Percentiles rank a stretch among this genome's conserved stretches.
Conservation (phyloP, 305 asterid species). For the Coffea humblotiana region DNA sequence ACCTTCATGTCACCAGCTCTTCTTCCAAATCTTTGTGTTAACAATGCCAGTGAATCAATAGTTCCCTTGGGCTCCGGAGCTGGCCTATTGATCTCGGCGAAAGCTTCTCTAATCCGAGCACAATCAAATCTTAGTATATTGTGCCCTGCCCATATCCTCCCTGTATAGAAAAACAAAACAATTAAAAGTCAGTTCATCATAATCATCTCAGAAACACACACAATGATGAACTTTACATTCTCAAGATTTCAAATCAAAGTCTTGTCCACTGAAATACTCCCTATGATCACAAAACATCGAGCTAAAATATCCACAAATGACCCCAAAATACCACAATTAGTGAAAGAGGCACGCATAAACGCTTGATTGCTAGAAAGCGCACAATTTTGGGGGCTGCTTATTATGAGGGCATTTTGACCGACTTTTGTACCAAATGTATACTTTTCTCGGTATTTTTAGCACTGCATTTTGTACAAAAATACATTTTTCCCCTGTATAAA, state of each 20-base stretch:
- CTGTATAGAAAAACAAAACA: slow-evolving; percentile 38
- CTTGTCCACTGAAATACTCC: not conserved
- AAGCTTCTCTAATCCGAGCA: slow-evolving; percentile 75
- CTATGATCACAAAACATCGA: not conserved
- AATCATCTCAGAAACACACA: not conserved
- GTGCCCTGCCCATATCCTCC: slow-evolving; percentile 98
- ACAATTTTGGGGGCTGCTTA: not conserved
- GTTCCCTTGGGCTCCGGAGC: slow-evolving; percentile 93
- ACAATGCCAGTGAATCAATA: slow-evolving; percentile 68
- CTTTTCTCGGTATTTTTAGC: not conserved
- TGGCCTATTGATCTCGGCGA: slow-evolving; percentile 70
- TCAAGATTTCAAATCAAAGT: not conserved
- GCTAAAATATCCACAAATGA: not conserved
- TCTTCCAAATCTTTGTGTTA: slow-evolving; percentile 80
- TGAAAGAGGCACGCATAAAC: not conserved
- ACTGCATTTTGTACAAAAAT: not conserved
- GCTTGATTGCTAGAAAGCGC: not conserved
- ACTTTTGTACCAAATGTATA: not conserved
- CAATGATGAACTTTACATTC: not conserved
- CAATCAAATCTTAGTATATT: slow-evolving; percentile 88
- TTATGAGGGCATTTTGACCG: not conserved
- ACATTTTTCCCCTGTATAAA: no score
- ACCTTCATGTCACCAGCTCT: slow-evolving; percentile 99
- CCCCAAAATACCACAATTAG: not conserved
- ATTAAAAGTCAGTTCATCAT: not conserved